These are phyloP conservation scores for Dendrobium chrysotoxum DNA, from an alignment of 106 monocot species.

Conservation along the genomic window DNA sequence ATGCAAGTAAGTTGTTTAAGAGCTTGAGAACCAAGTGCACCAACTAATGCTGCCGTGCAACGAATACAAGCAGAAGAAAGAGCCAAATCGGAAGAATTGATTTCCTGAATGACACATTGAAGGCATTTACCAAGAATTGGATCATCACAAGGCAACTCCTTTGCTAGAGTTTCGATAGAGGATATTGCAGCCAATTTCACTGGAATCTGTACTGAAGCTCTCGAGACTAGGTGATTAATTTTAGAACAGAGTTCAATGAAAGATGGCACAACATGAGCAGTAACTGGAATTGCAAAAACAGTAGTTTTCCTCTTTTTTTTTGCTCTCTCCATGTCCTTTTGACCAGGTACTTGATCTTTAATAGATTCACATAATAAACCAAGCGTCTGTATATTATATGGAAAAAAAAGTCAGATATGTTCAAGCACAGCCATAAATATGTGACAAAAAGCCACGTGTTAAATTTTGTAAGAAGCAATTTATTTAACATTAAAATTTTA, in stretches of 20 bases:
- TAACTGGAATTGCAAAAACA: slow-evolving; percentile 19
- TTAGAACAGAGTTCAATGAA: slow-evolving; percentile 58
- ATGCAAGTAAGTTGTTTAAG: slow-evolving; percentile 60
- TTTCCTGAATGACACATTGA: slow-evolving; percentile 39
- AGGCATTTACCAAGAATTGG: slow-evolving; percentile 38
- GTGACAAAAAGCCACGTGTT: not conserved
- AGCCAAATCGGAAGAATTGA: slow-evolving; percentile 42
- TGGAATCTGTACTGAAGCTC: slow-evolving; percentile 9
- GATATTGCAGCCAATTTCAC: slow-evolving; percentile 64
- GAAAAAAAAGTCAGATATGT: not conserved
- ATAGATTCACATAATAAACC: slow-evolving; percentile 54
- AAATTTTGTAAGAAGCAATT: not conserved
- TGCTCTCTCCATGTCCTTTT: slow-evolving; percentile 27
- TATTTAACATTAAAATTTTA: not conserved
- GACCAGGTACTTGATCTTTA: slow-evolving; percentile 29
- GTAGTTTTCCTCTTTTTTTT: slow-evolving; percentile 16
- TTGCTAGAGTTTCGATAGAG: slow-evolving; percentile 64
- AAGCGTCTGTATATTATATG: slow-evolving; percentile 42
- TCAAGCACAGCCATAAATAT: not conserved
- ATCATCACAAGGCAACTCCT: slow-evolving; percentile 44
- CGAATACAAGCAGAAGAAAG: slow-evolving; percentile 61
- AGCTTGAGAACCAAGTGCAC: slow-evolving; percentile 76
- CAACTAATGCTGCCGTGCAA: slow-evolving; percentile 40
- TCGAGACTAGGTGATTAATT: slow-evolving; percentile 55
- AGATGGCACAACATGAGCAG: slow-evolving; percentile 33